Conservation (phyloP, 305 asterid species). For the Solanum hybrid region DNA sequence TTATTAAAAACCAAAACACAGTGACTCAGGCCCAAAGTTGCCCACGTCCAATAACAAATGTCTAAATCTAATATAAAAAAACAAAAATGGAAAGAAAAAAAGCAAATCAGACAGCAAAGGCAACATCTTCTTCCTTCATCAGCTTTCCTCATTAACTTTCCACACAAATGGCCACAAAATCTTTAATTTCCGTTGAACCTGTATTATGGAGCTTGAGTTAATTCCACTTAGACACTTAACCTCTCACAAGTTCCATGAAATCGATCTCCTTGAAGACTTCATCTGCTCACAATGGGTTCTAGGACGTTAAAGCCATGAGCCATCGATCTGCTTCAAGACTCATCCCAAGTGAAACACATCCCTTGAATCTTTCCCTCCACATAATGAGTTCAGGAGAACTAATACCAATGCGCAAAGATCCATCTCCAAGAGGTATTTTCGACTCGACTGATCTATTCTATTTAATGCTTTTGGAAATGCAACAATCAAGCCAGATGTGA, state of each 20-base stretch:
- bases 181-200: background rate
- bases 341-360: background rate
- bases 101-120: too few species aligned
- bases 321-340: background rate
- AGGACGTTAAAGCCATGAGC: background rate
- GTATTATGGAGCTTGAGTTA: background rate
- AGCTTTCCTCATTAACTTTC: background rate
- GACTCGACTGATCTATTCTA: background rate
- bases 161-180: background rate
- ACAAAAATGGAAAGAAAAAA: too few species aligned
- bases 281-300: background rate
- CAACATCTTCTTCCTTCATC: too few species aligned
- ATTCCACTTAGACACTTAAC: background rate
- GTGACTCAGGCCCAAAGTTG: too few species aligned
- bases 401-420: background rate
- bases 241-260: background rate
- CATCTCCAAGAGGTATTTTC: background rate
- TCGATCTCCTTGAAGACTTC: background rate
- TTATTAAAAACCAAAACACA: too few species aligned
- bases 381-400: background rate
- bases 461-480: background rate
- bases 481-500: background rate
- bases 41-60: too few species aligned
- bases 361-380: background rate
- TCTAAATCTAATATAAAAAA: too few species aligned